Evolutionary conservation across 768 basidiomycete genomes (phyloP).

Genomic region (Boletus eberwhitei): DNA sequence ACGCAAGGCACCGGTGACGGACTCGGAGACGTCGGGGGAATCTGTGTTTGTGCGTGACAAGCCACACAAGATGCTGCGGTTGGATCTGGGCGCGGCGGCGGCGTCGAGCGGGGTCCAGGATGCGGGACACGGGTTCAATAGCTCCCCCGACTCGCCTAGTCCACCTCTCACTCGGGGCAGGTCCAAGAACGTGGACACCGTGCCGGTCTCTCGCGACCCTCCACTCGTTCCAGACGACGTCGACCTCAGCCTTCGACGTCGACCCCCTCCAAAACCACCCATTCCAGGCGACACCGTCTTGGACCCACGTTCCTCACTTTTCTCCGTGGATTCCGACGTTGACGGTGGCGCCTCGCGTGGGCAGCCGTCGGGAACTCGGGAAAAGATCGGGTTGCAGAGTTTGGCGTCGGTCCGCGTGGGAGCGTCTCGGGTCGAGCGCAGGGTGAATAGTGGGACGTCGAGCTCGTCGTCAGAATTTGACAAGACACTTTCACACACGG

Average conservation of each 20-base stretch:
- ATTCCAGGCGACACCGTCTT: too few species aligned
- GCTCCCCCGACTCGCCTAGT: too few species aligned
- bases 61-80: conserved; percentile 20
- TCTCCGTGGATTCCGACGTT: too few species aligned
- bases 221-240: too few species aligned
- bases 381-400: not conserved
- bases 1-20: conserved; percentile 21
- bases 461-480: conserved; percentile 15
- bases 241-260: too few species aligned
- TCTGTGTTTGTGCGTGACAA: not conserved
- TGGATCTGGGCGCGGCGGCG: conserved; percentile 2
- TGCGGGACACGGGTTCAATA: not conserved
- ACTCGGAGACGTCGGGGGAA: conserved; percentile 2
- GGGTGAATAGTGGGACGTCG: conserved; percentile 6
- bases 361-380: conserved; percentile 5
- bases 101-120: not conserved
- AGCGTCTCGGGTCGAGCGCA: not conserved
- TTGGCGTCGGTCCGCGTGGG: not conserved
- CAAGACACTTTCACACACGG: conserved; percentile 14
- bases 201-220: too few species aligned
- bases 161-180: too few species aligned
- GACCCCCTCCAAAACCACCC: too few species aligned
- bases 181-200: too few species aligned
- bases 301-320: too few species aligned
- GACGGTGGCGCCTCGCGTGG: not conserved